Base-by-base conservation (phyloP, 2,329 filamentous ascomycete genomes). In the Penicillium sp. region DNA sequence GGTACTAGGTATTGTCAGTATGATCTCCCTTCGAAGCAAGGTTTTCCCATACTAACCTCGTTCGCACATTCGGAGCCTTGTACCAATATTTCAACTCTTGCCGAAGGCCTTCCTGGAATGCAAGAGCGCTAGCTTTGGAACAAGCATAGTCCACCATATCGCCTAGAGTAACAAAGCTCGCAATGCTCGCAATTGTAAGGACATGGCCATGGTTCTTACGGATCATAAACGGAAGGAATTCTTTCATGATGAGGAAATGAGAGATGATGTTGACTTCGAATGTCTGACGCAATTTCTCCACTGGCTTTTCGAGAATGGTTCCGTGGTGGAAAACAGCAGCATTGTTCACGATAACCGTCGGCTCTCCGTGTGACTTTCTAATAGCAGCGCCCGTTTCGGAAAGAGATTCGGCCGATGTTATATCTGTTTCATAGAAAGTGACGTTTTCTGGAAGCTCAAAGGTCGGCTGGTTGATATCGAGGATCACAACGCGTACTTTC, bases 161-260 rank as follows among this genome's bases (percentile, higher is more conserved):
- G 3, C 71, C 74, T 2, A 77, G 58, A 2, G 71, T 67, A 5
- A 79, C 51, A 65, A 79, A 82, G 17, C 77, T 78, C 6, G 80
- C 81, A 51, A 78, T 68, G 58, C 78, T 81, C 1, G 82, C 81
- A 9, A 85, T 73, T 0, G 81, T 82, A n/a, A 85, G 73, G 27
- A 84, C 71, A 56, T 84, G 82, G 6, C 82, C 83, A 58, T 79
- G 78, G 59, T 80, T 75, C 41, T 66, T 65, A 48, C 61, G 62
- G n/a, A 81, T 65, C 78, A 82, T 81, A 27, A 67, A 62, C 3
- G 80, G 80, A 6, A 82, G 63, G 65, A 82, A 81, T 55, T 79
- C 77, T 42, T 77, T 74, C 8, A 78, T 70, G 25, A 75, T 74
- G 59, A 74, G 74, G 64, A 75, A 82, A 61, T 82, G 79, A n/a